Evolutionary conservation across 2,329 filamentous ascomycete genomes (phyloP).

Genomic region (Colletotrichum sp.): DNA sequence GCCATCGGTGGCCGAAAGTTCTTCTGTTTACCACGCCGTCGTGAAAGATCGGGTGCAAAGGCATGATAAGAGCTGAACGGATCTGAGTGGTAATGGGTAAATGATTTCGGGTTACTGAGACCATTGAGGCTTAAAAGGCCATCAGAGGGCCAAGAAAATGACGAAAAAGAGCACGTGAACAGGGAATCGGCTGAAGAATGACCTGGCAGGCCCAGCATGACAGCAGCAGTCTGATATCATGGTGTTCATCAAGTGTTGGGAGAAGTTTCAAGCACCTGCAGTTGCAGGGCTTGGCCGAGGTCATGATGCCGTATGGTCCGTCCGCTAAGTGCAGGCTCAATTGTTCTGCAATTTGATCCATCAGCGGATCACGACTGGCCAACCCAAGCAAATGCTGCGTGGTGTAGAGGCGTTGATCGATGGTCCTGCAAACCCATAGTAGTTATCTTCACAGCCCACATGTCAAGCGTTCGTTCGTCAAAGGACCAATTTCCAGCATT

Average conservation of each 20-base stretch:
- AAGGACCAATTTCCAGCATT: no score
- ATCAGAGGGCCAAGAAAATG: neutral
- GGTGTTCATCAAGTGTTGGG: neutral
- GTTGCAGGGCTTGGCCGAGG: no score
- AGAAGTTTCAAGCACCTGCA: neutral
- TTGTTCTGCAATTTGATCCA: no score
- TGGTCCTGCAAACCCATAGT: no score
- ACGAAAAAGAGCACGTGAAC: neutral
- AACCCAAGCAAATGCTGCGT: no score
- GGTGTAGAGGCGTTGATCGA: no score
- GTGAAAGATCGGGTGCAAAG: neutral
- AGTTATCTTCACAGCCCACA: no score
- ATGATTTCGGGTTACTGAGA: neutral
- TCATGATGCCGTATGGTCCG: no score
- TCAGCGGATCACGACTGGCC: no score
- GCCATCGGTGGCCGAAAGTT: neutral
- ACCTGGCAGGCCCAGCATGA: neutral
- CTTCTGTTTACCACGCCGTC: neutral
- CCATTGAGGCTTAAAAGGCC: neutral
- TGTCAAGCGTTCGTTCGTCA: no score
- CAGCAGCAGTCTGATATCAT: neutral
- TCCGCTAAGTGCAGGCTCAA: no score
- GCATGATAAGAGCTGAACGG: neutral
- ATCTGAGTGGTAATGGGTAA: neutral
- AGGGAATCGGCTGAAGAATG: neutral